A percentile compares a stretch with the other conserved stretches of the same genome.
Evolutionary conservation across 2,329 filamentous ascomycete species (phyloP).

Genomic region (Sporothrix schenckii): DNA sequence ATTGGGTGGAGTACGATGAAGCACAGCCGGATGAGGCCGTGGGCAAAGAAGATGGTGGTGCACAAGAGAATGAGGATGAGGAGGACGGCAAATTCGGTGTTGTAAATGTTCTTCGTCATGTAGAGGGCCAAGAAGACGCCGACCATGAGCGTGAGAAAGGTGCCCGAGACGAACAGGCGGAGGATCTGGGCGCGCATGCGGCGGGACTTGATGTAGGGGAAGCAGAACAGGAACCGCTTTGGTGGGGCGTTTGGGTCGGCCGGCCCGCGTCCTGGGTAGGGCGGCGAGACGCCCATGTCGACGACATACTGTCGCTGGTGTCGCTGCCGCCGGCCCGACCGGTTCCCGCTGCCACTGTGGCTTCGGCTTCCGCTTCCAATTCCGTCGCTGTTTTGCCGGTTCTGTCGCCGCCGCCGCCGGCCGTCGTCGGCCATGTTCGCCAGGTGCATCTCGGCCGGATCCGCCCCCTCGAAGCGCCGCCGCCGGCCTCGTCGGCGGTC

Average conservation of each 20-base stretch:
- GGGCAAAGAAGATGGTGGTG: conserved; percentile 77
- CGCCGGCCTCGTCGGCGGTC: conserved; percentile 23
- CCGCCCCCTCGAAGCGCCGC: conserved; percentile 46
- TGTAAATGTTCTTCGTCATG: conserved; percentile 64
- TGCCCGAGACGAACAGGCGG: conserved; percentile 66
- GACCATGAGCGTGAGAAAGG: conserved; percentile 62
- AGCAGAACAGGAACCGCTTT: conserved; percentile 56
- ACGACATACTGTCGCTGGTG: conserved; percentile 30
- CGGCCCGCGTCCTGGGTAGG: not conserved
- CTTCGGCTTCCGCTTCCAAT: not conserved
- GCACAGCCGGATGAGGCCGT: conserved; percentile 73
- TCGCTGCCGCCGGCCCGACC: conserved; percentile 23
- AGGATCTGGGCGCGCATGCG: conserved; percentile 60
- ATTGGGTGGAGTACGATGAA: conserved; percentile 62
- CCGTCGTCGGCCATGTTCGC: conserved; percentile 50
- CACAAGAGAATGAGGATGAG: conserved; percentile 77
- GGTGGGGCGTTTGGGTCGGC: not conserved
- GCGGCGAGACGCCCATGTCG: conserved; percentile 17
- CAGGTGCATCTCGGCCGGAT: conserved; percentile 55
- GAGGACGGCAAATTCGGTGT: conserved; percentile 75
- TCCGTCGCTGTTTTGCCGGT: not conserved
- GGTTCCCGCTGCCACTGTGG: not conserved
- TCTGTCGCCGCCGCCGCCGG: conserved; percentile 42
- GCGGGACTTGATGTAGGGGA: conserved; percentile 59
- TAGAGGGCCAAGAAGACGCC: conserved; percentile 72